Conservation (phyloP, 108 stramenopile species). For the Ochromonas danica region DNA sequence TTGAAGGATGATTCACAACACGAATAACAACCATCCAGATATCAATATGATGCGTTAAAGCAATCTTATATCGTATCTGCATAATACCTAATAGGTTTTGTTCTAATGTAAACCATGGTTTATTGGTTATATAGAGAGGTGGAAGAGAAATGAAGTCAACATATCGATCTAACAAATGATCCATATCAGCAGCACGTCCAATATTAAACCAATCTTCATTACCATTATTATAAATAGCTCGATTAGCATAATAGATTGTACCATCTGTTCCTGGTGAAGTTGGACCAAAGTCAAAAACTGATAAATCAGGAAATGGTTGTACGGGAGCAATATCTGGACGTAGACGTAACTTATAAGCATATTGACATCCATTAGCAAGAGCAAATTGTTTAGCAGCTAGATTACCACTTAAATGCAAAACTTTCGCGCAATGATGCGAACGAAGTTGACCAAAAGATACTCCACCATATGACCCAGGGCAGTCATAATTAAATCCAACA, state of each 20-base stretch:
- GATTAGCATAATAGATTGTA: neutral
- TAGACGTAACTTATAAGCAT: neutral
- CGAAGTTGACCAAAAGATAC: no score
- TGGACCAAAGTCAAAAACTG: neutral
- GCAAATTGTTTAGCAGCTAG: neutral
- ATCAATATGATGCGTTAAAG: neutral
- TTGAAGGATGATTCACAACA: neutral
- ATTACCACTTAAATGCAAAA: no score
- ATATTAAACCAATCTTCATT: constrained; percentile 6
- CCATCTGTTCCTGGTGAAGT: neutral
- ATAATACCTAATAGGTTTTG: neutral
- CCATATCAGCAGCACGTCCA: neutral
- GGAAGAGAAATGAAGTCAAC: neutral
- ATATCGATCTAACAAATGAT: constrained; percentile 1
- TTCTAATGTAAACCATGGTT: neutral
- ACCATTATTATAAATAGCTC: neutral
- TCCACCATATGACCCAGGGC: no score
- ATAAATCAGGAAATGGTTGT: neutral
- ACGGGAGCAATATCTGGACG: neutral
- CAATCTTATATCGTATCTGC: neutral
- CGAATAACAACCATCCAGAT: constrained; percentile 6
- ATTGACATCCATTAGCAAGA: neutral
- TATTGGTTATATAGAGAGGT: neutral
- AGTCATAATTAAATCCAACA: no score
- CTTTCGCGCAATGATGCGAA: no score